These are phyloP conservation scores for Geotrichum histeridarum DNA, from an alignment of 1,139 yeast species.

Conservation along the genomic window DNA sequence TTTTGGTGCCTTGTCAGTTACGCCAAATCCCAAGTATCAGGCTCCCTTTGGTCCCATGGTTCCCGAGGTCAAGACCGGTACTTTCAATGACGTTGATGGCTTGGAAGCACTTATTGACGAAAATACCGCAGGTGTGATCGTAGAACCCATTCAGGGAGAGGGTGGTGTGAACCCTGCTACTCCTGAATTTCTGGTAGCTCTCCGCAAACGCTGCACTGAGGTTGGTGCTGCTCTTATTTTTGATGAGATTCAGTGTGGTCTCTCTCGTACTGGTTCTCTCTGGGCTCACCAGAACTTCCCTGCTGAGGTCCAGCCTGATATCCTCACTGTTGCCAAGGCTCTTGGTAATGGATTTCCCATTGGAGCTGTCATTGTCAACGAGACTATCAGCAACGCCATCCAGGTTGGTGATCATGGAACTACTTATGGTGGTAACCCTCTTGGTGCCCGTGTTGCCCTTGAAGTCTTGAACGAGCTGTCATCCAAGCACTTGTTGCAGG, in stretches of 20 bases:
- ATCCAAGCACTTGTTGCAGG: slow-evolving; percentile 51
- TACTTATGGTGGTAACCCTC: slow-evolving; percentile 95
- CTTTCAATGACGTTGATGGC: slow-evolving; percentile 53
- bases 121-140: slow-evolving; percentile 84
- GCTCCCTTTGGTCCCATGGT: slow-evolving; percentile 83
- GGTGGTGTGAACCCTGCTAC: slow-evolving; percentile 81
- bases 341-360: slow-evolving; percentile 97
- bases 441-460: slow-evolving; percentile 76
- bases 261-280: slow-evolving; percentile 84
- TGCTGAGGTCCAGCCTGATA: slow-evolving; percentile 83
- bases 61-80: slow-evolving; percentile 73
- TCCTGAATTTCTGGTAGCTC: slow-evolving; percentile 55
- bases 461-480: slow-evolving; percentile 69
- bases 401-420: slow-evolving; percentile 96
- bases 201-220: slow-evolving; percentile 63
- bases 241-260: slow-evolving; percentile 96
- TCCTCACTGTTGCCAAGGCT: slow-evolving; percentile 90
- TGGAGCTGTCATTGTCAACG: slow-evolving; percentile 87
- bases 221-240: slow-evolving; percentile 74
- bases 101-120: slow-evolving; percentile 58
- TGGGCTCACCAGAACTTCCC: slow-evolving; percentile 88
- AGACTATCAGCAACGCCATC: slow-evolving; percentile 63
- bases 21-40: slow-evolving; percentile 90
- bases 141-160: slow-evolving; percentile 97
- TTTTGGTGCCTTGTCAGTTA: slow-evolving; percentile 86